Conservation (phyloP, 805 yeast genomes). For the Candida lessepsii region DNA sequence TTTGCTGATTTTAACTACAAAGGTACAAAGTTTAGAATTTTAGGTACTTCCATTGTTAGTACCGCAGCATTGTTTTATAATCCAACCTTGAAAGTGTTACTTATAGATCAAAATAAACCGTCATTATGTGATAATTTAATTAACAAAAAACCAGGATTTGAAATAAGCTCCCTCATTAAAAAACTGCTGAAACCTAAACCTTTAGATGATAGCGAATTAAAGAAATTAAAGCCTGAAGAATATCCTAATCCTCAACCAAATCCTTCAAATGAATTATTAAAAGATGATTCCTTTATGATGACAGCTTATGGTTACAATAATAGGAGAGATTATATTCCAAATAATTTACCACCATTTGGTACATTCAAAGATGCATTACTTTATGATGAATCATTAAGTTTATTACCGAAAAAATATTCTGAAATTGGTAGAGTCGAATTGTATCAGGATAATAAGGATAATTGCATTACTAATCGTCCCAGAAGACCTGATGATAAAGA, state of each 20-base stretch:
- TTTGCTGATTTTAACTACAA: constrained; percentile 39
- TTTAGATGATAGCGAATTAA: constrained; percentile 6
- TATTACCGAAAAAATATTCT: constrained; percentile 36
- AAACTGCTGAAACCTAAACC: constrained; percentile 9
- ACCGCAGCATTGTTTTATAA: constrained; percentile 29
- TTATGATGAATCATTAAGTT: constrained; percentile 19
- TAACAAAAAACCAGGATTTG: constrained; percentile 29
- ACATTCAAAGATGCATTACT: constrained; percentile 27
- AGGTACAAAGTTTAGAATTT: constrained; percentile 35
- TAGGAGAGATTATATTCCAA: constrained; percentile 22
- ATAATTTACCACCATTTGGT: constrained; percentile 41
- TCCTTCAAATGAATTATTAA: constrained; percentile 23
- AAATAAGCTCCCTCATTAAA: constrained; percentile 13
- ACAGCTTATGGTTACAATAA: constrained; percentile 9
- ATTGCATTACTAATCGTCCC: background rate
- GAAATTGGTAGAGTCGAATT: constrained; percentile 35
- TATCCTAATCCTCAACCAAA: constrained; percentile 34
- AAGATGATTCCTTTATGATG: constrained; percentile 13
- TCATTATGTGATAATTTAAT: constrained; percentile 35
- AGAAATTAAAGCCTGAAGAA: constrained; percentile 10
- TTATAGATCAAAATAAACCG: constrained; percentile 35
- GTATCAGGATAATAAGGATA: constrained; percentile 27
- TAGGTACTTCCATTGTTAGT: constrained; percentile 34
- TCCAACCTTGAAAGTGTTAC: constrained; percentile 32
- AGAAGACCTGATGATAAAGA: constrained; percentile 10